Percentiles rank a stretch among this genome's conserved stretches.
Conservation (phyloP, 768 basidiomycete species). For the Boletus sp. region DNA sequence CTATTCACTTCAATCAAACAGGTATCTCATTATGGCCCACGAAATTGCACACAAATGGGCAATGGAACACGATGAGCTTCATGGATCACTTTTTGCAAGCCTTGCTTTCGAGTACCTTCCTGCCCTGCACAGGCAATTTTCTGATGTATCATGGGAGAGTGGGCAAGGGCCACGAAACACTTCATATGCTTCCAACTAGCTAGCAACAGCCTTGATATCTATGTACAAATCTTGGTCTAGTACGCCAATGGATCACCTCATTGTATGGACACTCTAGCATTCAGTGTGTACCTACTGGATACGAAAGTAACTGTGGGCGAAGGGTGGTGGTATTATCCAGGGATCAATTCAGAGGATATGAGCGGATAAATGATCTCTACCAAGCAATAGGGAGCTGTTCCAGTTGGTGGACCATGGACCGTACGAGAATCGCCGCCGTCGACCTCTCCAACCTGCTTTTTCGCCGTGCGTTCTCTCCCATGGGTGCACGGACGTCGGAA, state of each 20-base stretch:
- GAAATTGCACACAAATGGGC: slow-evolving; percentile 26
- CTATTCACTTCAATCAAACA: not conserved
- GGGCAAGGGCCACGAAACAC: not conserved
- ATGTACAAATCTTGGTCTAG: not conserved
- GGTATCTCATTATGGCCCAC: slow-evolving; percentile 30
- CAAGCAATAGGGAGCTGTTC: too few species aligned
- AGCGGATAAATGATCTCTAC: not conserved
- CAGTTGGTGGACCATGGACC: too few species aligned
- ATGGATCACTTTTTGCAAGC: slow-evolving; percentile 19
- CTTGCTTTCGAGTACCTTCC: slow-evolving; percentile 8
- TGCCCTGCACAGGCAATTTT: not conserved
- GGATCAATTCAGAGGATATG: not conserved
- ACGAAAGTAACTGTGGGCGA: not conserved
- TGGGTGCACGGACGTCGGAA: too few species aligned
- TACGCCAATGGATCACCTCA: not conserved
- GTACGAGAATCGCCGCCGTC: not conserved
- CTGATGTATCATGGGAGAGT: not conserved
- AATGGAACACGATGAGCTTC: slow-evolving; percentile 25
- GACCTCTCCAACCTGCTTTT: not conserved
- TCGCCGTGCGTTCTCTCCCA: not conserved
- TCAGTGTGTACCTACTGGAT: not conserved
- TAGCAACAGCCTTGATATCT: not conserved
- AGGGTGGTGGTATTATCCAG: not conserved
- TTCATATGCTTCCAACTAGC: not conserved
- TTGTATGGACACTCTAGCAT: not conserved